Base-by-base conservation (phyloP, 495 filamentous ascomycete species). In the Neohortaea acidophila region DNA sequence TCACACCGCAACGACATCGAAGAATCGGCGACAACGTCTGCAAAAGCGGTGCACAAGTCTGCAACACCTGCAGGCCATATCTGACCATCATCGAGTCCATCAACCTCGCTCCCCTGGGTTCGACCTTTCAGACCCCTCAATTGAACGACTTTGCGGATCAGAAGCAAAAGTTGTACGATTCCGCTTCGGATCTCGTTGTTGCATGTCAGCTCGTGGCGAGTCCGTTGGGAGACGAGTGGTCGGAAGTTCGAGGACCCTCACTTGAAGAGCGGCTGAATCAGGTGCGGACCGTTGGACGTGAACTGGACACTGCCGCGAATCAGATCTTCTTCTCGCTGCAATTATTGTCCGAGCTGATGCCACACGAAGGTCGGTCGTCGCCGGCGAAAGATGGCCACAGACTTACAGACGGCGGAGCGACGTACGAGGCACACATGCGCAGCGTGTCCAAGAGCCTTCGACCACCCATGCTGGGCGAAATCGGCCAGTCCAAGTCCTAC, bases 171-270 rank as follows among this genome's bases (percentile, higher is more conserved):
- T 61, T 91, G 22, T 94, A 94, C 55, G 89, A 96, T 59, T 77
- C 81, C 15, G 79, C 92, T 43, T 84, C 83, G 29, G 89, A 97
- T 52, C 69, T 97, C 30, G 59, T 94, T 10, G 53, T 94, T 14
- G 73, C 77, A 39, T 92, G 84, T 54, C 87, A 96, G 56, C 73
- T 75, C 6, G 76, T 94, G 9, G 79, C 86, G 9, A 81, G 83
- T 11, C 87, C 91, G 23, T 63, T 97, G 21, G 81, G 77, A 9
- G 89, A 97, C 54, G 89, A 97, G 58, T 97, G 89, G 89, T 73
- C 85, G 15, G 84, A 91, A 49, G 62, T 81, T 10, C 74, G 86
- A n/a, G 84, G 84, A 2, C 82, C 87, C 51, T 81, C 86, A 12
- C 65, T 97, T n/a, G 87, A 94, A 44, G 82, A 85, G 43, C 73